These are phyloP conservation scores for Globisporangium takayamanum DNA, from an alignment of 352 stramenopile species.

Conservation along the genomic window DNA sequence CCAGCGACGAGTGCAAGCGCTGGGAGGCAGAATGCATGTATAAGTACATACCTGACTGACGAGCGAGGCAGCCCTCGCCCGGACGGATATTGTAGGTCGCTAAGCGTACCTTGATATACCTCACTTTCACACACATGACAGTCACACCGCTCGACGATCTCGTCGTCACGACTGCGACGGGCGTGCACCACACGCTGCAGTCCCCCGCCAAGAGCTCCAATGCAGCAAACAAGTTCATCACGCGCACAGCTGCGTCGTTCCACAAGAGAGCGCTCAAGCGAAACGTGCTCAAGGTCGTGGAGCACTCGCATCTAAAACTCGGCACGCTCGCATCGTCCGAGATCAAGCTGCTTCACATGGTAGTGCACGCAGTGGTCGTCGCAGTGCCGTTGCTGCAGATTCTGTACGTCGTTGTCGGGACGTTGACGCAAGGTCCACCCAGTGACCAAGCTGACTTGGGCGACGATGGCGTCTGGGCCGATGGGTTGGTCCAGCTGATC, in stretches of 20 bases:
- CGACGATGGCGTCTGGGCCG: slow-evolving; percentile 3
- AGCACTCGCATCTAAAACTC: slow-evolving; percentile 25
- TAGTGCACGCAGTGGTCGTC: slow-evolving; percentile 15
- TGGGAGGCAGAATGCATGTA: no score
- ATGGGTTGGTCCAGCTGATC: slow-evolving; percentile 5
- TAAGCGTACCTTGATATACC: no score
- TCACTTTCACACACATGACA: no score
- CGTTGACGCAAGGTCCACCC: not conserved
- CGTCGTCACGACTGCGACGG: not conserved
- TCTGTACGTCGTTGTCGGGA: slow-evolving; percentile 6
- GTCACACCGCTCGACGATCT: not conserved
- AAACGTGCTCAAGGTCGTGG: slow-evolving; percentile 11
- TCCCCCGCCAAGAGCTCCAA: not conserved
- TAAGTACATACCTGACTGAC: no score
- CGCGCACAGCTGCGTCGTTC: slow-evolving; percentile 10
- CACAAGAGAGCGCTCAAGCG: slow-evolving; percentile 28
- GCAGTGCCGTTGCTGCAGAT: slow-evolving; percentile 7
- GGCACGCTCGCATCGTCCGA: slow-evolving; percentile 17
- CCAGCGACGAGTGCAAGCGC: no score
- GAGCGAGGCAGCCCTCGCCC: no score
- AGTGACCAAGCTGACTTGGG: slow-evolving; percentile 13
- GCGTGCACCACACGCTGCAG: not conserved
- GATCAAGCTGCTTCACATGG: slow-evolving; percentile 16
- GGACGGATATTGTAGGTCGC: no score
- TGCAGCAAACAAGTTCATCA: no score